Base-by-base conservation (phyloP, 2,329 filamentous ascomycete genomes). In the Paraphaeosphaeria minitans region DNA sequence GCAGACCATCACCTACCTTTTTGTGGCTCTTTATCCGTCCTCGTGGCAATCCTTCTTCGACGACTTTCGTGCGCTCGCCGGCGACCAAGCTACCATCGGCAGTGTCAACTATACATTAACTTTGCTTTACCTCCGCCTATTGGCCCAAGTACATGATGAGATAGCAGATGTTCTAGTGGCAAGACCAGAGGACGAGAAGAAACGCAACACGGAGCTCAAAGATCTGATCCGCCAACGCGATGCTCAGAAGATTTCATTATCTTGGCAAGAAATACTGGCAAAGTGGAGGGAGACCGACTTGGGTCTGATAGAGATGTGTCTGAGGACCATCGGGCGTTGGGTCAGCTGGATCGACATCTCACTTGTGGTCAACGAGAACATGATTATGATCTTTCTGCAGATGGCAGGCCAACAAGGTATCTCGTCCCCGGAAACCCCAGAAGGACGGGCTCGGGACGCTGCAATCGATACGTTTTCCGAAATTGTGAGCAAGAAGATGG, bases 331-430 rank as follows among this genome's bases (percentile, higher is more conserved):
- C 65, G 93, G 92, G 39, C 95, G 94, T 76, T 99, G 95, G 94
- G 93, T 97, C 60, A 96, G 93, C 84, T 99, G 95, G 95, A 96
- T 96, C 71, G 95, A 98, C 73, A 98, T 99, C 69, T 91, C 90
- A 52, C 83, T 99, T 57, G 88, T 99, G 46, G 92, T 99, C 69
- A 96, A 96, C 77, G 72, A 78, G 54, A 65, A 89, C 55, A 95
- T 97, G 85, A 87, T 98, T 70, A 88, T 85, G 72, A 85, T 93
- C 50, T 84, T 99, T 59, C 89, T 97, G 70, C 90, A 95, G 65
- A 86, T 98, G 64, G 89, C 96, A 56, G 92, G 91, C n/a, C 90
- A 76, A 82, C 87, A 77, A 77, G 85, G 72, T 84, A 87, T 75
- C 73, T 83, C 63, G 78, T 83, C 69, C 79, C 86, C 70, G 77